phyloP scores from a whole-genome alignment of 345 rosid species.

The Pistacia integerrima region DNA sequence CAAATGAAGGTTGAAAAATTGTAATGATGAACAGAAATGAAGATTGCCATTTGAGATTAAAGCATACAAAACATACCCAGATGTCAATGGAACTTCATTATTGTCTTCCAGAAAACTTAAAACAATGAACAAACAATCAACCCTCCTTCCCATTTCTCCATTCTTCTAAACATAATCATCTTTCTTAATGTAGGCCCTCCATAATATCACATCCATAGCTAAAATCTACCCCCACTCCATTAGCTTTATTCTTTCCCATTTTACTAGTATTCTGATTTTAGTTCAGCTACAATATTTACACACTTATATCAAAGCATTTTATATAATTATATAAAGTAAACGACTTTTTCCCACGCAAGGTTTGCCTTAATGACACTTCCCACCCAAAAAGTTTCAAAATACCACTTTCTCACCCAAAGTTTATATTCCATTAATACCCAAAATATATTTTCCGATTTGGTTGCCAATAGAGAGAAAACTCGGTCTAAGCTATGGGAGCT shows the following conservation, averaged over 20 bases:
- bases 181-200: not conserved
- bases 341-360: no score
- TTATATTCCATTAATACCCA: no score
- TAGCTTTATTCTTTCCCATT: not conserved
- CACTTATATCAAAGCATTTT: not conserved
- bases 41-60: constrained; percentile 5
- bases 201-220: not conserved
- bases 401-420: no score
- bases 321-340: no score
- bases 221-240: constrained; percentile 9
- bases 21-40: not conserved
- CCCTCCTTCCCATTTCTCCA: constrained; percentile 8
- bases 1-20: constrained; percentile 18
- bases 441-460: no score
- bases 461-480: no score
- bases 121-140: constrained; percentile 17
- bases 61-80: not conserved
- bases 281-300: not conserved
- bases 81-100: not conserved
- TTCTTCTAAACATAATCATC: not conserved
- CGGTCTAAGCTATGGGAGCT: no score
- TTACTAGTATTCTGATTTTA: not conserved
- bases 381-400: no score
- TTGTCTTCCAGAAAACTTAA: not conserved
- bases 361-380: no score